A percentile compares a stretch with the other conserved stretches of the same genome.
phyloP scores from a whole-genome alignment of 257 asterid genomes.

The Solanum infundibuliforme region DNA sequence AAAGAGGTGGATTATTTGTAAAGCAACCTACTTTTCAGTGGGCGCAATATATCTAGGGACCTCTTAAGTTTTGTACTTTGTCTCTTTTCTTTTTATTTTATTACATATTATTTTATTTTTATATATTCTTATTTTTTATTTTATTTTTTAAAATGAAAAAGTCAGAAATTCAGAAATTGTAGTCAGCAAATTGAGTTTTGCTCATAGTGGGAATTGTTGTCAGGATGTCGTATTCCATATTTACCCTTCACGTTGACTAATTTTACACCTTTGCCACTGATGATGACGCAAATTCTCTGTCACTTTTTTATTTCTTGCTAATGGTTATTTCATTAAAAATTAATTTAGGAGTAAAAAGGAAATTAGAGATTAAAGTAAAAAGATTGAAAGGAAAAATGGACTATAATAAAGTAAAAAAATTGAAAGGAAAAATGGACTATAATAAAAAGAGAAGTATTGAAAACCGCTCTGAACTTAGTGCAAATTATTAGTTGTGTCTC shows the following conservation, averaged over 20 bases:
- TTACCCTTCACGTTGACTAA: background rate
- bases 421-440: background rate
- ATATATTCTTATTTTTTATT: background rate
- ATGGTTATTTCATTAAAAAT: no score
- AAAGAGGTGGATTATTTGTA: conserved; percentile 2
- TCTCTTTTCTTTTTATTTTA: background rate
- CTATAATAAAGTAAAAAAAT: no score
- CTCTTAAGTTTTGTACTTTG: background rate
- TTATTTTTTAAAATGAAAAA: background rate
- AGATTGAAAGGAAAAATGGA: background rate
- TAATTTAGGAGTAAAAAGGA: background rate
- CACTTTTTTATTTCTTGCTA: background rate
- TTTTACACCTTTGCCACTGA: background rate
- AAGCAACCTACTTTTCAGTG: background rate
- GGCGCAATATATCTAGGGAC: background rate
- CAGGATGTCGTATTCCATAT: background rate
- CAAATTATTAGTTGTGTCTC: no score
- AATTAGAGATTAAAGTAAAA: background rate
- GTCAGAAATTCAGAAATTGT: background rate
- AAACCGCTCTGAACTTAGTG: rapidly evolving
- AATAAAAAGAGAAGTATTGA: background rate
- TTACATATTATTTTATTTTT: background rate
- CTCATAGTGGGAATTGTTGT: background rate
- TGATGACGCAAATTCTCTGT: background rate
- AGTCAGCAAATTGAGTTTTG: background rate